Evolutionary conservation across 2,329 filamentous ascomycete genomes (phyloP).

Genomic region (Zopfia rhizophila): DNA sequence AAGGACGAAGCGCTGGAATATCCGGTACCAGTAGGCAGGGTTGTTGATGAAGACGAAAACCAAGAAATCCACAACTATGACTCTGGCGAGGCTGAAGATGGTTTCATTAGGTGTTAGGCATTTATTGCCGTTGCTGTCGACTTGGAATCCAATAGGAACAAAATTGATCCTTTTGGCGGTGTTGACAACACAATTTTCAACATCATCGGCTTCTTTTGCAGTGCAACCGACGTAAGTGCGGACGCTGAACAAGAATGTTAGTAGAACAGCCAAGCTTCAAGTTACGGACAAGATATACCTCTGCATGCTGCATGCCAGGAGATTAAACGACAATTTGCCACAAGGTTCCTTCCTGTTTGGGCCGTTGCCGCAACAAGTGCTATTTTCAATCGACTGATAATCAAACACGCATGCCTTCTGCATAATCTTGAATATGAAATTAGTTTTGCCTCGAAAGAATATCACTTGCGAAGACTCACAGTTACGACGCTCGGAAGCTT

Average conservation of each 20-base stretch:
- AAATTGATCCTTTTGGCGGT: conserved; percentile 11
- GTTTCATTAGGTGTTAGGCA: conserved; percentile 4
- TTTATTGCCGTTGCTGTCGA: conserved; percentile 9
- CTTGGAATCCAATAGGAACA: conserved; percentile 13
- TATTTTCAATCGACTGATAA: conserved; percentile 1
- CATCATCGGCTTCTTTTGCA: conserved; percentile 4
- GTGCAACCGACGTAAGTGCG: conserved; percentile 11
- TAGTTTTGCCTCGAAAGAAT: too few relatives aligned
- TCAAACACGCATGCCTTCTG: conserved; percentile 7
- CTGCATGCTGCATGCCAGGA: conserved; percentile 7
- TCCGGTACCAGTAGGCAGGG: not conserved
- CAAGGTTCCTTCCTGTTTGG: not conserved
- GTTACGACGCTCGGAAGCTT: conserved; percentile 4
- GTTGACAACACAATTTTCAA: not conserved
- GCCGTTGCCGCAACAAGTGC: conserved; percentile 3
- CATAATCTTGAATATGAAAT: conserved; percentile 8
- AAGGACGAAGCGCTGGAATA: conserved; percentile 5
- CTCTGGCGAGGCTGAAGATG: conserved; percentile 1
- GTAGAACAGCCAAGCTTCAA: not conserved
- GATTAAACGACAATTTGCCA: conserved; percentile 10
- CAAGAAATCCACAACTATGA: conserved; percentile 8
- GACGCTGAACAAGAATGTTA: conserved; percentile 1
- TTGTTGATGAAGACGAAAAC: conserved; percentile 11
- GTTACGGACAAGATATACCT: not conserved
- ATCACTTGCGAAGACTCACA: conserved; percentile 1